Evolutionary conservation across 306 rosid species (phyloP), one percentile per base, ranked within the genome.

Genomic region (Lathyrus tuberosus): DNA sequence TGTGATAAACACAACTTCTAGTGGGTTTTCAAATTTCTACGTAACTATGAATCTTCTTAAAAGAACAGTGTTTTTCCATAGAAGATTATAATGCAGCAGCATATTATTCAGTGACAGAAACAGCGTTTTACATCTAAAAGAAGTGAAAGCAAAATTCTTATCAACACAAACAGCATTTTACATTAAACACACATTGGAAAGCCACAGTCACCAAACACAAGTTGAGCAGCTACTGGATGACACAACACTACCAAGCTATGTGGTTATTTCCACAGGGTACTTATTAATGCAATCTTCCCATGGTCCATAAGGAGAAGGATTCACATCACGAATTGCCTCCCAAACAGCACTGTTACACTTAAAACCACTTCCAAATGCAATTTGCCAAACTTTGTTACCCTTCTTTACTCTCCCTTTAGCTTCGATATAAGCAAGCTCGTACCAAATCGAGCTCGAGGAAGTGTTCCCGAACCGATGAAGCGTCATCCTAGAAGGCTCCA

Each of bases 311-410:
- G 79, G 65, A 7, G 90, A 80, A 1, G 96, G 72, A 64, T 81
- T 79, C 0, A 89, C 86, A 65, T 76, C 65, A 49, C 75, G 56
- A 9, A 89, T 76, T 6, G 92, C 96, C 49, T 83, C 61, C 96
- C 96, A 87, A 8, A 87, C 90, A 0, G 87, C 92, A 63, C 91
- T 89, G 65, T 86, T 89, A 57, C 96, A 89, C 81, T 86, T 88
- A 44, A 86, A 82, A 8, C 92, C 92, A 17, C 91, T 89, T 0
- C 91, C 96, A 14, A 84, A 86, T 3, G 88, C 92, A 60, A 84
- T 84, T 79, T 86, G 96, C 96, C 96, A 86, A 1, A 89, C 78
- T 0, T 82, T 37, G 53, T 84, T 81, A 3, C 86, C 83, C 62
- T 75, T 84, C 37, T 63, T 76, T 69, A 86, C 70, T 46, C 82